A percentile compares a stretch with the other conserved stretches of the same genome.
Evolutionary conservation across 768 basidiomycete genomes (phyloP).

Genomic region (Mrakia frigida): DNA sequence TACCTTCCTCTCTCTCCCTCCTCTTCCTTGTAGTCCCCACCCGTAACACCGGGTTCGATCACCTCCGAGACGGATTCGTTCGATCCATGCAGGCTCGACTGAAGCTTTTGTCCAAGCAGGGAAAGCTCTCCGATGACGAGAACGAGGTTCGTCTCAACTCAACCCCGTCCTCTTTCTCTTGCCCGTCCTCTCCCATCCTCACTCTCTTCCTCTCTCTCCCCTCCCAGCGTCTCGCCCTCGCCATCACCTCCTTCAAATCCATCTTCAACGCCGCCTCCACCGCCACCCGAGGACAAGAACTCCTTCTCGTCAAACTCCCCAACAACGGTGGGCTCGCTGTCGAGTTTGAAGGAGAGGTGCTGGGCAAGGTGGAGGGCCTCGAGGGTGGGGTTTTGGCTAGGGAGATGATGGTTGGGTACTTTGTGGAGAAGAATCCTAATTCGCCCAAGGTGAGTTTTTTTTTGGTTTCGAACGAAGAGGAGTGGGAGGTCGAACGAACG

Average conservation of each 20-base stretch:
- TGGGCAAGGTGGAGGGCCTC: slow-evolving; percentile 64
- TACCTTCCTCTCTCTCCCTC: not conserved
- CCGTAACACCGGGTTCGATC: slow-evolving; percentile 67
- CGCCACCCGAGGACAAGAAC: slow-evolving; percentile 46
- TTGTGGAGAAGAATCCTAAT: slow-evolving; percentile 36
- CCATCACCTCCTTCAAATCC: slow-evolving; percentile 59
- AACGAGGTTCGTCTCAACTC: slow-evolving; percentile 47
- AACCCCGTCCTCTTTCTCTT: not conserved
- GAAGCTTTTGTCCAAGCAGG: slow-evolving; percentile 52
- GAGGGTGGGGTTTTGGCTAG: slow-evolving; percentile 68
- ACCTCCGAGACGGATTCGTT: slow-evolving; percentile 77
- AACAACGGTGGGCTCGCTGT: slow-evolving; percentile 39
- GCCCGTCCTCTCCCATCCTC: too few relatives aligned
- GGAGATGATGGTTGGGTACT: slow-evolving; percentile 46
- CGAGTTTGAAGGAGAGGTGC: slow-evolving; percentile 50
- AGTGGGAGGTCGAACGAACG: not conserved
- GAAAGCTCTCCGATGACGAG: slow-evolving; percentile 54
- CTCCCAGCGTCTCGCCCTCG: slow-evolving; percentile 62
- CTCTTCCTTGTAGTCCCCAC: slow-evolving; percentile 59
- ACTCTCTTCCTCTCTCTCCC: slow-evolving; percentile 59
- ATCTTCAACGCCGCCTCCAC: slow-evolving; percentile 54
- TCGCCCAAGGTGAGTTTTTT: slow-evolving; percentile 17
- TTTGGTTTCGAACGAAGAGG: not conserved
- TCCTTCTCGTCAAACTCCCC: slow-evolving; percentile 55
- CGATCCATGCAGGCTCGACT: slow-evolving; percentile 64